Base-by-base conservation (phyloP, 2,329 filamentous ascomycete genomes). In the Ophiocordyceps camponoti-leonardi region DNA sequence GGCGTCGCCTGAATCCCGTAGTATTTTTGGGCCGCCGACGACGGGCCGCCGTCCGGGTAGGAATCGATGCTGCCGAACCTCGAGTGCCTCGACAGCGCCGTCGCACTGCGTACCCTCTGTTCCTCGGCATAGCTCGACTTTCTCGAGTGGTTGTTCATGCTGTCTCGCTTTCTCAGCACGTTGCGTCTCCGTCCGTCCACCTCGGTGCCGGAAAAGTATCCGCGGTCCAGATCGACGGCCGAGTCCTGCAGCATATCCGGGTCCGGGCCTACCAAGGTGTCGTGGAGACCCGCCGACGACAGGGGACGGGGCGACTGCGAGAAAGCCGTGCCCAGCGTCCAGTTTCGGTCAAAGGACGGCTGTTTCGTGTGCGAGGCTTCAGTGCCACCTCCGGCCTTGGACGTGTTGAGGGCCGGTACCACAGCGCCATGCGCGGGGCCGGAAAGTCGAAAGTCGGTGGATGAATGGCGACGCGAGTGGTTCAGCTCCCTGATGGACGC, bases 171-270 rank as follows among this genome's bases (percentile, higher is more conserved):
- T 61, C 85, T 86, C 51, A 95, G 67, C 42, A 92, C 70, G 57
- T 86, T 93, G 42, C 84, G 76, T 54, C 76, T 79, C 47, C 82
- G 77, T 41, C 75, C 75, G 50, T 95, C 87, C 12, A 79, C 69
- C 56, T 96, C 90, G 16, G 83, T 83, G 3, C 88, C 86, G 8
- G 90, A 95, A 58, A 95, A 94, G 61, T 96, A 96, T 22, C 88
- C 90, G 33, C 86, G 77, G 55, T 96, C 92, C 16, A 86, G 61
- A 49, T 93, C 84, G 22, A 68, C 61, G 16, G 66, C 64, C 10
- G 68, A 68, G 48, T 75, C 71, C 49, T 67, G 67, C 14, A 46
- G 33, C 8, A 64, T 54, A 13, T 65, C 59, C 14, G 61, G 53
- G 16, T 64, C 64, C 2, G 66, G 63, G 19, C 39, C 44, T 20